Conservation (phyloP, 306 rosid genomes). For the Macrotyloma uniflorum region DNA sequence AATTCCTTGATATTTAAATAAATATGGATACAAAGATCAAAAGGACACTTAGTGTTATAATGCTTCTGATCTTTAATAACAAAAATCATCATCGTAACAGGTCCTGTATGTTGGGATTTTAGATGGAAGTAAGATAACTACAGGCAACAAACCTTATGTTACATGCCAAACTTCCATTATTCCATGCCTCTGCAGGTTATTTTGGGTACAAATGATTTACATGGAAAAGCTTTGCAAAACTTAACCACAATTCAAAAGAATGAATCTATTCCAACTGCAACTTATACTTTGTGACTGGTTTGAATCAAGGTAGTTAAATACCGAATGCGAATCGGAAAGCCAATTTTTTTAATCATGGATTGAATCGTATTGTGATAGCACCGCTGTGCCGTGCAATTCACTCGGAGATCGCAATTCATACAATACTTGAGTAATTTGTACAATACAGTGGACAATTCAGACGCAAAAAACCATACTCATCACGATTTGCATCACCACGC, state of each 20-base stretch:
- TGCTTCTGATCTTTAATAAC: neutral
- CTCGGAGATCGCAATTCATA: too few relatives aligned
- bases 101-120: conserved; percentile 1
- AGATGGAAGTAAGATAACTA: conserved; percentile 4
- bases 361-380: too few relatives aligned
- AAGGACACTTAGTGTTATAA: conserved; percentile 12
- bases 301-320: neutral
- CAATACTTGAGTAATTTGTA: too few relatives aligned
- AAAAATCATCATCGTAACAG: conserved; percentile 3
- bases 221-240: neutral
- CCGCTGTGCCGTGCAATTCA: too few relatives aligned
- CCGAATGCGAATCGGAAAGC: too few relatives aligned
- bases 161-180: neutral
- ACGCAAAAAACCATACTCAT: too few relatives aligned
- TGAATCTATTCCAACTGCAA: neutral
- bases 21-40: conserved; percentile 1
- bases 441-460: too few relatives aligned
- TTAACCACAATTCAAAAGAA: conserved; percentile 3
- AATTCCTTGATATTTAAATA: conserved; percentile 8
- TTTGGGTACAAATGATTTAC: neutral
- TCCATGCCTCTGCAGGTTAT: neutral
- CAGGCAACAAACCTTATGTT: neutral
- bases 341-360: too few relatives aligned
- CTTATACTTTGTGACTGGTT: neutral
- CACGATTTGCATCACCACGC: too few relatives aligned